Evolutionary conservation across 2,329 filamentous ascomycete genomes (phyloP), one percentile per base, ranked within the genome.

Genomic region (Phoma sp.): DNA sequence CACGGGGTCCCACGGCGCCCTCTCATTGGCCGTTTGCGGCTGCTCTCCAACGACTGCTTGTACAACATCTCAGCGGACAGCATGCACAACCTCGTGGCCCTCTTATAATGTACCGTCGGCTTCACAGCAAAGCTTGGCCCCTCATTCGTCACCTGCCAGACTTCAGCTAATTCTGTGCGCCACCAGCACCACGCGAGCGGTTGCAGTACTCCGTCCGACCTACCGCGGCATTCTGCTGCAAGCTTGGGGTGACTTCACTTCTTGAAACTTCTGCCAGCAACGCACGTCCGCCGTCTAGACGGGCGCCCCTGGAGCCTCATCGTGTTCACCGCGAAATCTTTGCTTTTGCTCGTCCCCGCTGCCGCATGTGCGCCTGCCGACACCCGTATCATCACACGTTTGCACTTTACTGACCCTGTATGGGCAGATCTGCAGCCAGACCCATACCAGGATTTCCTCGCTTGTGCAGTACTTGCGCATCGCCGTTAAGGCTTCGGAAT

Each of bases 31-130:
- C 67, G 60, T 50, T 47, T 50, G 36, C 36, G 37, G 46, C 36
- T 47, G 45, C 47, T 15, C 28, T 53, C 47, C 47, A 50, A 63
- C 55, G 52, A 67, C 52, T 42, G 47, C 32, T 50, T 61, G 53
- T 69, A 68, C 60, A 62, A 62, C 61, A 69, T 67, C 59, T 62
- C 62, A 61, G 47, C 47, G 60, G 64, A 64, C 67, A 66, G 57
- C 60, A 66, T 69, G 69, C 70, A 68, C 53, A 57, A 61, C 67
- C 67, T 74, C 69, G 70, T 70, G 67, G 67, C 64, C 68, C 57
- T 66, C 65, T 67, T 55, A 61, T 58, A 63, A 68, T 62, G 60
- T 66, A 50, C 52, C 62, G 55, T 51, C 62, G 56, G 61, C 61
- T 52, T 57, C 59, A 50, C 54, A 49, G 37, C 56, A 53, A 59